Base-by-base conservation (phyloP, 31 red algal genomes). In the Bonnemaisonia californica region DNA sequence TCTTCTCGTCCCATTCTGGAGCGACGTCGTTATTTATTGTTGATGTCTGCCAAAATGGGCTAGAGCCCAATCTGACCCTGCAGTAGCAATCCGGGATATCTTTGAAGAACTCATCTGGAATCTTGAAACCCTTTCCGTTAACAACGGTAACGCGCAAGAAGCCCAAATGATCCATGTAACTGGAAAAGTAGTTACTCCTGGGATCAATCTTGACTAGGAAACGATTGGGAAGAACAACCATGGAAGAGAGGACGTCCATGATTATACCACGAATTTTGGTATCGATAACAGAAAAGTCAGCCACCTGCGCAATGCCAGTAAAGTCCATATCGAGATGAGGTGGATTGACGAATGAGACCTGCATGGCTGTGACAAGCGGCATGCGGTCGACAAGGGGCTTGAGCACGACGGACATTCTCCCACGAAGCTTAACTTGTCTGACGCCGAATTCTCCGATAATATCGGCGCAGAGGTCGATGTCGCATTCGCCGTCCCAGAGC, bases 151-250 rank as follows among this genome's bases (percentile, higher is more conserved):
- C 39, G 55, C 89, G 80, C 21, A 92, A 23, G 24, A 92, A 29
- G 21, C 81, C 81, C 39, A 85, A 62, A 26, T 66, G 73, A 2
- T 40, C 41, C 33, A 78, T 48, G 66, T 80, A 92, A 16, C 70
- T 92, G 22, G 73, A 29, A 51, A 83, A 94, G 55, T 69, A 88
- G 24, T 71, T 54, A 40, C 75, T 79, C 21, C 48, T 37, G 29
- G 91, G 91, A 77, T 94, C 91, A 47, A 94, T 57, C 71, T 94
- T 94, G 79, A 88, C 55, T 2, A 88, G 79, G 5, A 94, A 38
- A 26, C 91, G 61, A 42, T 84, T 89, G n/a, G 91, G 91, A 21
- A 94, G 74, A 30, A 87, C 83, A 18, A 94, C 68, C 30, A 94
- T 73, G 19, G 55, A 57, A 32, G 78, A 79, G 7, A 94, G 48